Percentiles rank a stretch among this genome's conserved stretches.
These are phyloP conservation scores for Cerioporus squamosus DNA, from an alignment of 1,284 basidiomycete species.

Conservation along the genomic window DNA sequence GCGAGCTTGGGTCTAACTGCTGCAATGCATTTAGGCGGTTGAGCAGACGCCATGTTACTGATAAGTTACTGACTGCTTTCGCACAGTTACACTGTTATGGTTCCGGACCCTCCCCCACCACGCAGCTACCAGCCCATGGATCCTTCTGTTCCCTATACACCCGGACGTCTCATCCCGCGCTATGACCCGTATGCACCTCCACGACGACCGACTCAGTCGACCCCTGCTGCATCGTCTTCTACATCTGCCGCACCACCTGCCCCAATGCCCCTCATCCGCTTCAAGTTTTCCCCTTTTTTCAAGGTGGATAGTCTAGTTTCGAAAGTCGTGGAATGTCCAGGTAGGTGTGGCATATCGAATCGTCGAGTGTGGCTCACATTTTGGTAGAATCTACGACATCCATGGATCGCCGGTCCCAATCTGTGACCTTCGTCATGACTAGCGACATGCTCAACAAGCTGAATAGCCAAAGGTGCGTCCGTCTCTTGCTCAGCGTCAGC, in stretches of 20 bases:
- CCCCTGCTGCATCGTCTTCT: slow-evolving; percentile 27
- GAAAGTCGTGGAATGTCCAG: slow-evolving; percentile 71
- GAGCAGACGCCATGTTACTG: background rate
- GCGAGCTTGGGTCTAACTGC: background rate
- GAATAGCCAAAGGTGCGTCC: slow-evolving; percentile 50
- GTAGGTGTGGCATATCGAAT: slow-evolving; percentile 41
- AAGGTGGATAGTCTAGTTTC: slow-evolving; percentile 68
- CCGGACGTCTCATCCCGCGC: slow-evolving; percentile 37
- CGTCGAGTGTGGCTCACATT: slow-evolving; percentile 10
- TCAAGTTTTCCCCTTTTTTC: slow-evolving; percentile 83
- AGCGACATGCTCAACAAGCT: slow-evolving; percentile 69
- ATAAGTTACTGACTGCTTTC: background rate
- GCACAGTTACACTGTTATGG: background rate
- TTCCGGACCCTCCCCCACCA: background rate
- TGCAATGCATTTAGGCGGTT: background rate
- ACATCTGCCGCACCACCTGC: slow-evolving; percentile 32
- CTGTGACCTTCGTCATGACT: slow-evolving; percentile 63
- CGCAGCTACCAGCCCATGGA: slow-evolving; percentile 19
- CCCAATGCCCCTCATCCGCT: slow-evolving; percentile 53
- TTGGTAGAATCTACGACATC: slow-evolving; percentile 73
- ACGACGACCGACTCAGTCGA: slow-evolving; percentile 44
- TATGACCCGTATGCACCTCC: slow-evolving; percentile 71
- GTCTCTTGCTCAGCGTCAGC: background rate
- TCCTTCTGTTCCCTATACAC: slow-evolving; percentile 16
- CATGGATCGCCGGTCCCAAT: slow-evolving; percentile 72